Percentiles rank a stretch among this genome's conserved stretches.
Conservation (phyloP, 352 stramenopile genomes). For the Phytophthora melonis region DNA sequence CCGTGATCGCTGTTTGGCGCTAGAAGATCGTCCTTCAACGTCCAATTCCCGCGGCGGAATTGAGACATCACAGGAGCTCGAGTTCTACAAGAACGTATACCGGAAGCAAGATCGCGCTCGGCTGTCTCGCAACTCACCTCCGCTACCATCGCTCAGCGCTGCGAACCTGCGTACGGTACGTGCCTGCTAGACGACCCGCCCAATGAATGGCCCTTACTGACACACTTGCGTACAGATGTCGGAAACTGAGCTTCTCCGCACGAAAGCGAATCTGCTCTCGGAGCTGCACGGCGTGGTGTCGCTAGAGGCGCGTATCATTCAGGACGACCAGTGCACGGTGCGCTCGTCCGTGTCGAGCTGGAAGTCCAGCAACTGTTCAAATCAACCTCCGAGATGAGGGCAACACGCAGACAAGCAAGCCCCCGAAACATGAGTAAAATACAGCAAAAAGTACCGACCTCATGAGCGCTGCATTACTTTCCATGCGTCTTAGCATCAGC, state of each 20-base stretch:
- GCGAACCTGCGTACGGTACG: constrained; percentile 49
- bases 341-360: constrained; percentile 80
- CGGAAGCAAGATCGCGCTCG: constrained; percentile 52
- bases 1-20: neutral
- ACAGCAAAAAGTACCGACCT: constrained; percentile 1
- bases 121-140: constrained; percentile 31
- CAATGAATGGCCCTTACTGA: neutral
- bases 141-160: constrained; percentile 25
- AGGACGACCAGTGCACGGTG: constrained; percentile 73
- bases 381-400: constrained; percentile 9
- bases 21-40: constrained; percentile 23
- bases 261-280: constrained; percentile 60
- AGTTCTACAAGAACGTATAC: constrained; percentile 63
- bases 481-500: neutral
- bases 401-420: neutral
- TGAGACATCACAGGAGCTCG: constrained; percentile 55
- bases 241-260: constrained; percentile 60
- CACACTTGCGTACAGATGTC: constrained; percentile 44
- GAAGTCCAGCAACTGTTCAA: constrained; percentile 50
- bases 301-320: constrained; percentile 58
- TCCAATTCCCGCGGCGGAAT: constrained; percentile 15
- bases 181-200: constrained; percentile 1
- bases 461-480: constrained; percentile 13
- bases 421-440: constrained; percentile 1
- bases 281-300: constrained; percentile 67